A percentile compares a stretch with the other conserved stretches of the same genome.
These are phyloP conservation scores for Sinapis alba DNA, from an alignment of 441 rosid species.

Conservation along the genomic window DNA sequence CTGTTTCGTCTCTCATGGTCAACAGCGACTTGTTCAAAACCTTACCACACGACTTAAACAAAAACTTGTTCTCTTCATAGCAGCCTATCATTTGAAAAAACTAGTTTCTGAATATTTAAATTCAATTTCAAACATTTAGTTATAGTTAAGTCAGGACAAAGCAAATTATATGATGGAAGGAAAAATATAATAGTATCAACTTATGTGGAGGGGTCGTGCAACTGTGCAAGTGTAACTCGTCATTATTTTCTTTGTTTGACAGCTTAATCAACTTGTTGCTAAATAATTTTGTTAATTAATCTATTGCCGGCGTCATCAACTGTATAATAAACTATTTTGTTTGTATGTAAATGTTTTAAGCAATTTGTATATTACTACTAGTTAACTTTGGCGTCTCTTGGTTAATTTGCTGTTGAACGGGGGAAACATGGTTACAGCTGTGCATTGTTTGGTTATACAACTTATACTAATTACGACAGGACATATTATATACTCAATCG, in stretches of 20 bases:
- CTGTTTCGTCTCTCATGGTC: constrained; percentile 14
- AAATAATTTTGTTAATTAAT: neutral
- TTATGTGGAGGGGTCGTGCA: neutral
- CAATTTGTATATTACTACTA: neutral
- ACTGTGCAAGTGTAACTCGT: neutral
- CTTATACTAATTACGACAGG: constrained; percentile 1
- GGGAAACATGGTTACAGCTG: constrained; percentile 3
- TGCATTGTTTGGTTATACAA: neutral
- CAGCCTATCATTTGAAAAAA: neutral
- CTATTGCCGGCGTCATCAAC: neutral
- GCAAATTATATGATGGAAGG: neutral
- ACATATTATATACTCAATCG: neutral
- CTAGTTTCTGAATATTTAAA: neutral
- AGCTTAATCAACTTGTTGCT: neutral
- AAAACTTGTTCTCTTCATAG: no score
- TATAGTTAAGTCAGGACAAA: neutral
- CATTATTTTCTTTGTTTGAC: neutral
- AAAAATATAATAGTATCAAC: neutral
- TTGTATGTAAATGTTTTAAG: neutral
- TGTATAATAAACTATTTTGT: neutral
- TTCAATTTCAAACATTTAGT: neutral
- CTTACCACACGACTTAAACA: constrained; percentile 17
- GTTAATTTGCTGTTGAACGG: neutral
- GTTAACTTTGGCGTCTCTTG: neutral
- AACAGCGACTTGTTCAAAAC: constrained; percentile 29